These are phyloP conservation scores for Thuja plicata DNA, from an alignment of 83 land plant species.

Conservation along the genomic window DNA sequence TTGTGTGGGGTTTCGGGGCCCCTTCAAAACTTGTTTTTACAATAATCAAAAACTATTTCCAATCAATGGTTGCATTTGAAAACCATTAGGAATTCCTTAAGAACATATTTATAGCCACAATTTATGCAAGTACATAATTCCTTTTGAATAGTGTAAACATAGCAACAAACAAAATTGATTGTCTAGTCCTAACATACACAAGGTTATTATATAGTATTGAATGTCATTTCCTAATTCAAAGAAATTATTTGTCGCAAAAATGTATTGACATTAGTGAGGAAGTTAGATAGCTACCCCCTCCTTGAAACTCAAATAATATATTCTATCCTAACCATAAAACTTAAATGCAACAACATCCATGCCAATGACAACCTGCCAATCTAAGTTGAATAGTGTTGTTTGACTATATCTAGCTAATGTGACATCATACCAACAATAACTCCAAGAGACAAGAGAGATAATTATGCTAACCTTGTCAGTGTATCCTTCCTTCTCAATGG, in stretches of 20 bases:
- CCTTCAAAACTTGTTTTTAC: no score
- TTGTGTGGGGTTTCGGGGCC: no score
- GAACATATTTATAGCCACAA: no score
- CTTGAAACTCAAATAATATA: slow-evolving; percentile 95
- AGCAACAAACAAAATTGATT: background rate
- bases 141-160: no score
- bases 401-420: background rate
- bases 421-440: background rate
- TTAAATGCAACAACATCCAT: slow-evolving; percentile 99
- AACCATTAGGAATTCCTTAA: no score
- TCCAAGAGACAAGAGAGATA: background rate
- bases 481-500: slow-evolving; percentile 97
- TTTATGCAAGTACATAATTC: no score
- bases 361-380: slow-evolving; percentile 91
- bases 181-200: background rate
- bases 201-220: background rate
- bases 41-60: no score
- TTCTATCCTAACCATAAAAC: slow-evolving; percentile 75
- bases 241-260: background rate
- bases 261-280: background rate
- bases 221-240: background rate
- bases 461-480: slow-evolving; percentile 70
- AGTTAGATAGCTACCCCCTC: slow-evolving; percentile 62
- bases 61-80: no score
- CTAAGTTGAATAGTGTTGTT: background rate